phyloP scores from a whole-genome alignment of 768 basidiomycete species.

The Candolleomyces eurysporus region DNA sequence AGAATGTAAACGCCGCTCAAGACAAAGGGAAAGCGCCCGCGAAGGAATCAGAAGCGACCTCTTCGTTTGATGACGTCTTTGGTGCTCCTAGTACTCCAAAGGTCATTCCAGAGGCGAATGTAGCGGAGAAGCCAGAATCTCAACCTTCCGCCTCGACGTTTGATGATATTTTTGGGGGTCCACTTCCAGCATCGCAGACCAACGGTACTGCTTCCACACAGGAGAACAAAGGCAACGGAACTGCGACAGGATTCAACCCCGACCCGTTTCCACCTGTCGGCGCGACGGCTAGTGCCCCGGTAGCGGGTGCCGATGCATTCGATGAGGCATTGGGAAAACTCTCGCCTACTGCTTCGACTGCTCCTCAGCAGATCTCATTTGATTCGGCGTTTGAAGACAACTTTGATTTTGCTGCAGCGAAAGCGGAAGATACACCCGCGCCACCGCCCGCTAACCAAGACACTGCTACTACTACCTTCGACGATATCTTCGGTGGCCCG shows the following conservation, averaged over 20 bases:
- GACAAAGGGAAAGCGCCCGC: conserved; percentile 11
- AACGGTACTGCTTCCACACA: background rate
- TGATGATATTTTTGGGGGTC: conserved; percentile 9
- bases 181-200: conserved; percentile 6
- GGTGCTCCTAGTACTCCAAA: conserved; percentile 21
- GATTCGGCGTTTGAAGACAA: conserved; percentile 55
- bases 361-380: conserved; percentile 51
- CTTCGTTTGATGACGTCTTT: conserved; percentile 60
- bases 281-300: conserved; percentile 6
- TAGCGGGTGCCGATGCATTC: conserved; percentile 61
- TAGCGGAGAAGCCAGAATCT: background rate
- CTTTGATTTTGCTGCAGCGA: conserved; percentile 59
- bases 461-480: conserved; percentile 21
- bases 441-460: background rate
- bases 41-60: conserved; percentile 17
- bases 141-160: conserved; percentile 19
- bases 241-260: background rate
- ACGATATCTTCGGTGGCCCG: conserved; percentile 15
- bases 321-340: conserved; percentile 72
- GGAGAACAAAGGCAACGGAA: background rate
- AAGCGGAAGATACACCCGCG: conserved; percentile 10
- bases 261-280: conserved; percentile 6
- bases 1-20: background rate
- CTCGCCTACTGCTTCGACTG: conserved; percentile 33
- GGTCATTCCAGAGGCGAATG: conserved; percentile 15